These are phyloP conservation scores for Tuber umbilicatum DNA, from an alignment of 495 filamentous ascomycete genomes.

Conservation along the genomic window DNA sequence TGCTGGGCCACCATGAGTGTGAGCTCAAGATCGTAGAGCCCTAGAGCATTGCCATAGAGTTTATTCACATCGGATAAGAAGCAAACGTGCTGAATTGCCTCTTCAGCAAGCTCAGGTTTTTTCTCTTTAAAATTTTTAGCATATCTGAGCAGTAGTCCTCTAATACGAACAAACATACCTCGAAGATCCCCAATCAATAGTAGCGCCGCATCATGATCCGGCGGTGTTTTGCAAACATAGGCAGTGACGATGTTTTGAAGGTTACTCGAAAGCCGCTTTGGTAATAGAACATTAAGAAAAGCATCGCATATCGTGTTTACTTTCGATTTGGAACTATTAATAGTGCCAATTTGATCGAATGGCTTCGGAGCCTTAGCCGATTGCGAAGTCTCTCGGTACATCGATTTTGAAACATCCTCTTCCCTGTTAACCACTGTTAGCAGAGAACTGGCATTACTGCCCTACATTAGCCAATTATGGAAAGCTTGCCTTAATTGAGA, in stretches of 20 bases:
- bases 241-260: conserved; percentile 92
- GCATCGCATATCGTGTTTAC: conserved; percentile 85
- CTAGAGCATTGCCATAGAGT: conserved; percentile 85
- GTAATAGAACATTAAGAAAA: conserved; percentile 59
- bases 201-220: conserved; percentile 81
- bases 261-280: conserved; percentile 57
- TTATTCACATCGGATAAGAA: conserved; percentile 89
- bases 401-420: conserved; percentile 87
- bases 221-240: conserved; percentile 84
- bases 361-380: conserved; percentile 39
- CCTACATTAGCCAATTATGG: background rate
- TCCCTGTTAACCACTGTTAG: conserved; percentile 51
- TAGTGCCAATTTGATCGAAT: conserved; percentile 18
- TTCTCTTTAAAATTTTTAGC: conserved; percentile 42
- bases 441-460: conserved; percentile 10
- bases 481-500: conserved; percentile 70
- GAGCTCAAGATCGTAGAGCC: conserved; percentile 84
- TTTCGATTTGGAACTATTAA: conserved; percentile 50
- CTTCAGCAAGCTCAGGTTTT: conserved; percentile 63
- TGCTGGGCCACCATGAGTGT: conserved; percentile 87
- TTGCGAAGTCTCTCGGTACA: conserved; percentile 76
- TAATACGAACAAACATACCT: background rate
- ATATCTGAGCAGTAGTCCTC: background rate
- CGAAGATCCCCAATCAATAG: conserved; percentile 63
- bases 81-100: conserved; percentile 90